Base-by-base conservation (phyloP, 2,329 filamentous ascomycete species). In the Aspergillus amoenus region DNA sequence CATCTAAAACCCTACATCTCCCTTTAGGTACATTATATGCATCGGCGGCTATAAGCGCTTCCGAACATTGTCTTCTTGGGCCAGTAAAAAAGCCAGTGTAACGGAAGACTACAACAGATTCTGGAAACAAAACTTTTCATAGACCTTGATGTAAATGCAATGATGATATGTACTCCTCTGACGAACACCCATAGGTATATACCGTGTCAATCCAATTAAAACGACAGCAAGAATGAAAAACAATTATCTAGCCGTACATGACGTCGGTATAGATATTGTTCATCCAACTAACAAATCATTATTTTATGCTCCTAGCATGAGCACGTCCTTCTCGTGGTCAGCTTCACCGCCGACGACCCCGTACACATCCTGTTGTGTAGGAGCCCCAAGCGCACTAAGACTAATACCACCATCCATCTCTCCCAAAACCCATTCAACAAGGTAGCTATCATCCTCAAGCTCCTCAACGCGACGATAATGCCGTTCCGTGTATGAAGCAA, bases 391-490 rank as follows among this genome's bases (percentile, higher is more conserved):
- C 32, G 63, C 69, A 50, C 76, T 61, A 55, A 77, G 58, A 70
- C 79, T 59, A 71, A 79, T 60, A 88, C 81, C 71, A 82, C 71
- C 89, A 69, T 96, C 92, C 93, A 97, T 97, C 78, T 96, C 90
- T 68, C 88, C 84, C 61, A 97, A 79, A 61, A 93, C 95, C 82
- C 95, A 97, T 75, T 96, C 91, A 41, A 97, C 84, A 67, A 99
- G 76, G 76, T 93, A 97, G 70, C 93, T 96, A 79, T 97, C 94
- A 71, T 97, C 93, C 41, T 93, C 86, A 66, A 97, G 78, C 69
- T 96, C 93, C 72, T 96, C 93, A 65, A 94, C 83, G 54, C 93
- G 84, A 73, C 88, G 89, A 74, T 96, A 97, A 73, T 99, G 94
- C 63, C 93, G 84, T 75, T 97, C 92, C 0, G 93, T 96, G 72